A percentile compares a stretch with the other conserved stretches of the same genome.
Evolutionary conservation across 495 filamentous ascomycete species (phyloP).

Genomic region (Xylaria nigripes): DNA sequence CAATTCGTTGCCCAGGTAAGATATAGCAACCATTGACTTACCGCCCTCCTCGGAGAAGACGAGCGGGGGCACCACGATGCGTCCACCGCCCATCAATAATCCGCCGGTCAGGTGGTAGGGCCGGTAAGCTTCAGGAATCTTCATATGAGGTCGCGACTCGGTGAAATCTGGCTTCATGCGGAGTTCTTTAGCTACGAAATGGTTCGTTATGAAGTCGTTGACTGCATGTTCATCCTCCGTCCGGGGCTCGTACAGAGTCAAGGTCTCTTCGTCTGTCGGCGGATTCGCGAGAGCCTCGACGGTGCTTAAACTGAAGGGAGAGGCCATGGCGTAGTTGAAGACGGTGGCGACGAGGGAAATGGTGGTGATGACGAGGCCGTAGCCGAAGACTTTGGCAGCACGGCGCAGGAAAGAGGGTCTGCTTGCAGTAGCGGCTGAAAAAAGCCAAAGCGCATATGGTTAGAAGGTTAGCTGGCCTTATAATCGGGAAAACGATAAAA

Average conservation of each 20-base stretch:
- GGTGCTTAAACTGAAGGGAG: constrained; percentile 38
- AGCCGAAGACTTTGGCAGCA: constrained; percentile 18
- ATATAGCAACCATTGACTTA: constrained; percentile 62
- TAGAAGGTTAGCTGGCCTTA: neutral
- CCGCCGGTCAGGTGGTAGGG: constrained; percentile 74
- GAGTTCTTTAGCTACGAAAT: constrained; percentile 61
- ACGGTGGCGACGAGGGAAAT: constrained; percentile 48
- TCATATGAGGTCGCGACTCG: constrained; percentile 80
- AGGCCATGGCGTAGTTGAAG: too few species aligned
- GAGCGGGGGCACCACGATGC: constrained; percentile 74
- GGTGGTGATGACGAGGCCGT: constrained; percentile 39
- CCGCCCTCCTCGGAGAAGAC: constrained; percentile 65
- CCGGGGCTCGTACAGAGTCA: constrained; percentile 56
- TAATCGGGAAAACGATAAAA: neutral
- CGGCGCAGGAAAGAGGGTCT: constrained; percentile 18
- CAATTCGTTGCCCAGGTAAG: constrained; percentile 71
- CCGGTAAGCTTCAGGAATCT: constrained; percentile 61
- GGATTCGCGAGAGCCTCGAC: constrained; percentile 41
- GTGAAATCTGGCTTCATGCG: constrained; percentile 57
- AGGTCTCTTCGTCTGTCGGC: constrained; percentile 64
- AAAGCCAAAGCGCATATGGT: neutral
- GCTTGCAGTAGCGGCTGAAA: neutral
- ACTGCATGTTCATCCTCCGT: constrained; percentile 54
- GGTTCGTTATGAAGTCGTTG: constrained; percentile 63
- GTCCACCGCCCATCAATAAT: constrained; percentile 64